phyloP scores from a whole-genome alignment of 331 rosid genomes.

The Telfairia occidentalis region DNA sequence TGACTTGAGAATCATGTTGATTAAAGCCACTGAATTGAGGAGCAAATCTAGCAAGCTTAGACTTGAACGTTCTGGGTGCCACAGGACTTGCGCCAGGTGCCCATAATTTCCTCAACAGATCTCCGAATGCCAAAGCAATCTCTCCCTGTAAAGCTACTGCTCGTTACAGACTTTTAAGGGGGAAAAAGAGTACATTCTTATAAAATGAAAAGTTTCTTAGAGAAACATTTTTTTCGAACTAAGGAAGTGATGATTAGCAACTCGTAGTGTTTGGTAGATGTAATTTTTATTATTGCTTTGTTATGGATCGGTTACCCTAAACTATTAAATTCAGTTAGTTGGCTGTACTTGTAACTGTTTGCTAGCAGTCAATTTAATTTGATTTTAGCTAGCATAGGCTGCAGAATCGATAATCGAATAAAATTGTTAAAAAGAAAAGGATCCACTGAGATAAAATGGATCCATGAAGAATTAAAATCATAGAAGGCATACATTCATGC shows the following conservation, averaged over 20 bases:
- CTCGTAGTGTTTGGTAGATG: neutral
- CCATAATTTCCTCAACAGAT: conserved; percentile 89
- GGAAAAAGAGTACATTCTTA: neutral
- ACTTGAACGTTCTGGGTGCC: conserved; percentile 77
- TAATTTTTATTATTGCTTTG: neutral
- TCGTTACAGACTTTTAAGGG: neutral
- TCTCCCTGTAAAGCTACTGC: conserved; percentile 61
- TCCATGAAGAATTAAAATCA: conserved; percentile 8
- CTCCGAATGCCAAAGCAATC: conserved; percentile 96
- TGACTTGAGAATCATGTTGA: conserved; percentile 98
- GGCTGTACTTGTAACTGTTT: neutral
- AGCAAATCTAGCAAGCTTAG: conserved; percentile 92
- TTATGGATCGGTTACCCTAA: neutral
- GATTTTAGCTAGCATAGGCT: neutral
- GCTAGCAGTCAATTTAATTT: neutral
- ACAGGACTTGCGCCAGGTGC: conserved; percentile 91
- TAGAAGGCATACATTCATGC: conserved; percentile 77
- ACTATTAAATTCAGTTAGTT: neutral
- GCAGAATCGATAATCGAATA: neutral
- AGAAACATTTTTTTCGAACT: neutral
- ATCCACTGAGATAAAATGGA: neutral
- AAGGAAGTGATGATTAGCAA: neutral
- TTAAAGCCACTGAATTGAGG: conserved; percentile 98
- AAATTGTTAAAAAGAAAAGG: neutral
- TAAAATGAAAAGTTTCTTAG: neutral